A percentile compares a stretch with the other conserved stretches of the same genome.
phyloP scores from a whole-genome alignment of 1,284 basidiomycete genomes.

The Cronartium ribicola region DNA sequence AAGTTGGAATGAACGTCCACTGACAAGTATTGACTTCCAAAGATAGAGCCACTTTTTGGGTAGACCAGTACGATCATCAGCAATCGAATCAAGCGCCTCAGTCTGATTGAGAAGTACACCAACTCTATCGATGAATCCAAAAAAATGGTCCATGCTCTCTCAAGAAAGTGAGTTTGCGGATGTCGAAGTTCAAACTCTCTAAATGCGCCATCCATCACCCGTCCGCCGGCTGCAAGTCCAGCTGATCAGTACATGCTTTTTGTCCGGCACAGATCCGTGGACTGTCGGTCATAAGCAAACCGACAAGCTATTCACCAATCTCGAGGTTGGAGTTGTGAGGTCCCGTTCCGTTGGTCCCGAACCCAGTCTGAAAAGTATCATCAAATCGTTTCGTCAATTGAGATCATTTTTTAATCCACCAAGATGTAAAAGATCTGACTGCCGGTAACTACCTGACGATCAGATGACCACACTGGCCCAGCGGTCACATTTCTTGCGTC shows the following conservation, averaged over 20 bases:
- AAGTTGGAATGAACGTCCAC: background rate
- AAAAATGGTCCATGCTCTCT: conserved; percentile 7
- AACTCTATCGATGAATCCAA: background rate
- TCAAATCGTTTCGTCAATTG: background rate
- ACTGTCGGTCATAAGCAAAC: background rate
- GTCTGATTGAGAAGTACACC: background rate
- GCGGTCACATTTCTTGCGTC: conserved; percentile 13
- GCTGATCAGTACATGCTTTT: background rate
- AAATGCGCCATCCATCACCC: conserved; percentile 20
- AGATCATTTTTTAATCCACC: background rate
- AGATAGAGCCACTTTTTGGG: background rate
- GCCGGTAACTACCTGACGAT: background rate
- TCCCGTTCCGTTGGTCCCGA: conserved; percentile 28
- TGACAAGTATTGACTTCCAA: background rate
- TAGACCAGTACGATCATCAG: background rate
- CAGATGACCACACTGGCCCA: conserved; percentile 27
- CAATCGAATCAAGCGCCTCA: background rate
- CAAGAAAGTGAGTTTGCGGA: conserved; percentile 14
- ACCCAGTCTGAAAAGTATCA: conserved; percentile 17
- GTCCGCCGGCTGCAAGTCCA: conserved; percentile 12
- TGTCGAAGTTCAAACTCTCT: conserved; percentile 18
- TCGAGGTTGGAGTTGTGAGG: conserved; percentile 7
- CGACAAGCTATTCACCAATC: background rate
- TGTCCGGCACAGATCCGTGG: background rate
- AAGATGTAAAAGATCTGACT: background rate